phyloP scores from a whole-genome alignment of 1,284 basidiomycete species.

The Neolentinus lepideus region DNA sequence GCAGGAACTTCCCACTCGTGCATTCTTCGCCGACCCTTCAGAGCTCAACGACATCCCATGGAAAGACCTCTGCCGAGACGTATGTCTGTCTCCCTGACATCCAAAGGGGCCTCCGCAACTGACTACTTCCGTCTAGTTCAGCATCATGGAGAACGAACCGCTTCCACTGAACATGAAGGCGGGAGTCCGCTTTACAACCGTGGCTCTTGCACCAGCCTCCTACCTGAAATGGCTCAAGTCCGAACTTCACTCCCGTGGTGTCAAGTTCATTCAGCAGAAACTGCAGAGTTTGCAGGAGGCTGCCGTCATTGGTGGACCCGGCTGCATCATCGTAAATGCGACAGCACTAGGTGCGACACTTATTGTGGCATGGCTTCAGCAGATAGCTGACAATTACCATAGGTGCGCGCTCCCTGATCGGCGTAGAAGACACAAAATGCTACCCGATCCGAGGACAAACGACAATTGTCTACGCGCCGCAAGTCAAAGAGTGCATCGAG shows the following conservation, averaged over 20 bases:
- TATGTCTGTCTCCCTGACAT: slow-evolving; percentile 22
- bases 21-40: slow-evolving; percentile 27
- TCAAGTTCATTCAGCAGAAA: slow-evolving; percentile 21
- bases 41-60: slow-evolving; percentile 39
- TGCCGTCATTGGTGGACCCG: slow-evolving; percentile 25
- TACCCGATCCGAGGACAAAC: slow-evolving; percentile 87
- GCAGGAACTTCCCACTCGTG: slow-evolving; percentile 35
- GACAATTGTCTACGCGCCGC: slow-evolving; percentile 69
- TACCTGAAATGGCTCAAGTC: slow-evolving; percentile 43
- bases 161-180: slow-evolving; percentile 24
- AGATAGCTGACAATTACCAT: slow-evolving; percentile 21
- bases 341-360: slow-evolving; percentile 34
- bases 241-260: slow-evolving; percentile 26
- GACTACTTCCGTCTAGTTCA: slow-evolving; percentile 33
- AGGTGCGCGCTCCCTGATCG: slow-evolving; percentile 69
- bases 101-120: no score
- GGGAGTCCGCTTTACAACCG: slow-evolving; percentile 37
- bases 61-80: slow-evolving; percentile 40
- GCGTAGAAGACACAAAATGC: slow-evolving; percentile 67
- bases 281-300: slow-evolving; percentile 33
- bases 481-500: slow-evolving; percentile 30
- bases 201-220: slow-evolving; percentile 38
- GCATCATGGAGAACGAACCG: slow-evolving; percentile 25
- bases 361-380: not conserved
- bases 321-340: slow-evolving; percentile 39